phyloP scores from a whole-genome alignment of 495 filamentous ascomycete species.

The Neurospora sp. region DNA sequence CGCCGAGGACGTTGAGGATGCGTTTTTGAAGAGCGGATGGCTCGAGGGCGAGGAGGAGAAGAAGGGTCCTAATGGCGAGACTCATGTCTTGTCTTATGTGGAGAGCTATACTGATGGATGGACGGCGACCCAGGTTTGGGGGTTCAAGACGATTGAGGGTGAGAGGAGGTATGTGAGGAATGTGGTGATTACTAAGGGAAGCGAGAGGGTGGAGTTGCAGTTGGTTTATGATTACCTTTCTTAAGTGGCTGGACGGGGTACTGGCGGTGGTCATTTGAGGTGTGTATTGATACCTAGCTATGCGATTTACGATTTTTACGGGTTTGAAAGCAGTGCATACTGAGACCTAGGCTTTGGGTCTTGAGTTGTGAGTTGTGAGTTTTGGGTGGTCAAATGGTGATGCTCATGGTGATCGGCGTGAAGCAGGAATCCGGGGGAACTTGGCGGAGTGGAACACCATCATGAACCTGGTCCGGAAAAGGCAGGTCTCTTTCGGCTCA shows the following conservation, averaged over 20 bases:
- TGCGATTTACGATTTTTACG: background rate
- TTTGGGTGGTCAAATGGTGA: background rate
- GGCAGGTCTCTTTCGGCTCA: background rate
- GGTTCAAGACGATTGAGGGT: slow-evolving; percentile 40
- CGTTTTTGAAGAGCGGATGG: slow-evolving; percentile 42
- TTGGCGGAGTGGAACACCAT: background rate
- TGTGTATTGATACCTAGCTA: background rate
- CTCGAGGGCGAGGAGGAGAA: slow-evolving; percentile 38
- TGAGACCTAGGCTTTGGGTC: background rate
- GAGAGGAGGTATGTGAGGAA: slow-evolving; percentile 59
- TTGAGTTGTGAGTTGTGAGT: background rate
- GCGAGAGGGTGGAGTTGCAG: slow-evolving; percentile 49
- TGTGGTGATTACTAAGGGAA: slow-evolving; percentile 54
- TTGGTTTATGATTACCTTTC: slow-evolving; percentile 62
- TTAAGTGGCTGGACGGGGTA: slow-evolving; percentile 1
- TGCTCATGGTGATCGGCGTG: background rate
- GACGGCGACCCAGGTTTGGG: slow-evolving; percentile 50
- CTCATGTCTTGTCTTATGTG: slow-evolving; percentile 42
- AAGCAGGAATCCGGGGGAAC: background rate
- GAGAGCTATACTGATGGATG: slow-evolving; percentile 46
- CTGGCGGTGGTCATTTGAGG: background rate
- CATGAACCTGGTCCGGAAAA: background rate
- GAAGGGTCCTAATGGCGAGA: slow-evolving; percentile 38
- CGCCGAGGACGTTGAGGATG: slow-evolving; percentile 27
- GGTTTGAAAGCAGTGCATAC: background rate